Evolutionary conservation across 768 basidiomycete genomes (phyloP), one percentile per base, ranked within the genome.

Genomic region (Lentinus brumalis): DNA sequence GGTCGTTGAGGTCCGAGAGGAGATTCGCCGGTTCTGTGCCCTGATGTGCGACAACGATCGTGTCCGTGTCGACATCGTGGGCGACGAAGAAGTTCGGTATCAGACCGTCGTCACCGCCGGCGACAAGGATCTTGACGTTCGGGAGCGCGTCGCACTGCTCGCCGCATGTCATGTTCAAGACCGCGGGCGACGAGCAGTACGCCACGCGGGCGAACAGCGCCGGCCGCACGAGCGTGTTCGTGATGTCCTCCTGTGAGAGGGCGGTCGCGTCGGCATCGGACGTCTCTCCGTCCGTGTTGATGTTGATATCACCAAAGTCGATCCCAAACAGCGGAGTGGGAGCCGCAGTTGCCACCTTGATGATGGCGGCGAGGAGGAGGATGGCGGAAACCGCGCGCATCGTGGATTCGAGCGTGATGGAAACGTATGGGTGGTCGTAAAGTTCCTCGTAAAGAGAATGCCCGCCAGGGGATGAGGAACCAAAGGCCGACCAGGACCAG

Each of bases 11-110:
- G 18, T 76, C 68, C 3, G 78, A 78, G 4, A 76, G 64, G 16
- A 76, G 74, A 52, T 72, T 74, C 1, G 61, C 44, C 14, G 72
- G 62, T 44, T 78, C 67, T 11, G 79, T 79, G 16, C 78, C 79
- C 54, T 79, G 70, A 57, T 81, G 79, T 18, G 78, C 76, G 14
- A 81, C 76, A 35, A 79, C 74, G 57, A 80, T 69, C 29, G 69
- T 72, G 31, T 75, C 57, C 7, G 67, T 67, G 3, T 66, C 57
- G 5, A 67, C 68, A 56, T 79, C 75, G 64, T 76, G 72, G 1
- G 77, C 79, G 46, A 80, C 70, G 57, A 71, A 78, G 59, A 73
- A 78, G 30, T 68, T 45, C 4, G 77, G 75, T 39, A 72, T 63
- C 15, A 50, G 16, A 18, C 65, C 74, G 47, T 69, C 70, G 65